These are phyloP conservation scores for Nematocida minor DNA, from an alignment of 371 early-diverging fungal genomes.

Conservation along the genomic window DNA sequence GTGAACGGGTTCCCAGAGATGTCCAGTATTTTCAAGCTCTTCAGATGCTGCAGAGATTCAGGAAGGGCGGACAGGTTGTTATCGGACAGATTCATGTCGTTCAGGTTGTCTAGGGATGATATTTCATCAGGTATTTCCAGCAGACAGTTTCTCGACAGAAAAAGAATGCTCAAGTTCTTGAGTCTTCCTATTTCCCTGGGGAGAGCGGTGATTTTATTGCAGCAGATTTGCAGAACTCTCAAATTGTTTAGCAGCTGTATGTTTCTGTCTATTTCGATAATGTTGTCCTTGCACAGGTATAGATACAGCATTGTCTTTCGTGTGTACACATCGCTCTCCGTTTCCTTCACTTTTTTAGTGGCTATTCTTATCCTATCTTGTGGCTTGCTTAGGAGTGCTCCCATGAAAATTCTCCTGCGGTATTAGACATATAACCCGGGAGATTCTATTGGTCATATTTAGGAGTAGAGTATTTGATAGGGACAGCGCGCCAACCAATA, in stretches of 20 bases:
- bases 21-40: conserved; percentile 67
- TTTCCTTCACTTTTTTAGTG: not conserved
- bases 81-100: conserved; percentile 70
- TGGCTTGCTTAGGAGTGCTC: not conserved
- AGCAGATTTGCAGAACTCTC: conserved; percentile 60
- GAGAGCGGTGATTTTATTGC: conserved; percentile 61
- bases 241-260: conserved; percentile 41
- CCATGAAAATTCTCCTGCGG: not conserved
- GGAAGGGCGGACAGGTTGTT: conserved; percentile 70
- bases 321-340: not conserved
- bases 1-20: conserved; percentile 67
- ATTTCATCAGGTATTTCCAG: conserved; percentile 69
- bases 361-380: not conserved
- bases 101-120: conserved; percentile 68
- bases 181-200: conserved; percentile 59
- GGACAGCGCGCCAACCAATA: not conserved
- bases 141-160: conserved; percentile 62
- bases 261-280: conserved; percentile 51
- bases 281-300: conserved; percentile 58
- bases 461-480: not conserved
- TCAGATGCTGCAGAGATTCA: conserved; percentile 67
- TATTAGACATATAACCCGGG: not conserved
- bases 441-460: not conserved
- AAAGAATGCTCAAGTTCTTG: conserved; percentile 55
- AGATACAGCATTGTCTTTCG: conserved; percentile 23